phyloP scores from a whole-genome alignment of 306 rosid species.

The Vicia sativa region DNA sequence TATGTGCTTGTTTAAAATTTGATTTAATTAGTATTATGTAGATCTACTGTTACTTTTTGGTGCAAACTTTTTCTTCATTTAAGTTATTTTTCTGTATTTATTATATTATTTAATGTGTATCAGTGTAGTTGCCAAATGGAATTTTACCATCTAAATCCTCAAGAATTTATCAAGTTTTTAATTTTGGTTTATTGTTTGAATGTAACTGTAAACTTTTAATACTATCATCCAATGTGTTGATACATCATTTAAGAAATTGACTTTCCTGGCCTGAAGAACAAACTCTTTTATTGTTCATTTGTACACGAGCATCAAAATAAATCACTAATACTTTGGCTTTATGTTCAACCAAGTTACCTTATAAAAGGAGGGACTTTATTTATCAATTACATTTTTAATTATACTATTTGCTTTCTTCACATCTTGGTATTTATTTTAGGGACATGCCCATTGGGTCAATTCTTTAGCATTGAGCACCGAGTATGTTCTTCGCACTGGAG shows the following conservation, averaged over 20 bases:
- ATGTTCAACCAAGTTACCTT: neutral
- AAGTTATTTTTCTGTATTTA: conserved; percentile 23
- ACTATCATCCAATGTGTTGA: neutral
- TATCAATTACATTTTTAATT: neutral
- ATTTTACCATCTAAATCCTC: neutral
- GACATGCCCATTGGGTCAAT: conserved; percentile 97
- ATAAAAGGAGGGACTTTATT: neutral
- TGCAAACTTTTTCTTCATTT: conserved; percentile 18
- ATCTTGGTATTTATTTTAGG: conserved; percentile 57
- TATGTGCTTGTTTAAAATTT: too few species aligned
- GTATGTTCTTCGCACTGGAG: conserved; percentile 93
- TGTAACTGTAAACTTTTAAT: conserved; percentile 1
- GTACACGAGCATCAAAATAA: conserved; percentile 2
- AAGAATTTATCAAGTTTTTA: neutral
- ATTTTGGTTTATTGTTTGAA: conserved; percentile 14
- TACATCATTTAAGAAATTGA: conserved; percentile 3
- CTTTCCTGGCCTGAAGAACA: neutral
- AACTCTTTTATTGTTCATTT: neutral
- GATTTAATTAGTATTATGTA: too few species aligned
- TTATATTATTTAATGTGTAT: neutral
- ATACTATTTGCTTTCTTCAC: conserved; percentile 6
- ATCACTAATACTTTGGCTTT: neutral
- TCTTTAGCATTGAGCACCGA: conserved; percentile 95
- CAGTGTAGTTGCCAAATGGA: too few species aligned
- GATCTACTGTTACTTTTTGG: neutral